Evolutionary conservation across 2,329 filamentous ascomycete genomes (phyloP), one percentile per base, ranked within the genome.

Genomic region (Tolypocladium nubicola): DNA sequence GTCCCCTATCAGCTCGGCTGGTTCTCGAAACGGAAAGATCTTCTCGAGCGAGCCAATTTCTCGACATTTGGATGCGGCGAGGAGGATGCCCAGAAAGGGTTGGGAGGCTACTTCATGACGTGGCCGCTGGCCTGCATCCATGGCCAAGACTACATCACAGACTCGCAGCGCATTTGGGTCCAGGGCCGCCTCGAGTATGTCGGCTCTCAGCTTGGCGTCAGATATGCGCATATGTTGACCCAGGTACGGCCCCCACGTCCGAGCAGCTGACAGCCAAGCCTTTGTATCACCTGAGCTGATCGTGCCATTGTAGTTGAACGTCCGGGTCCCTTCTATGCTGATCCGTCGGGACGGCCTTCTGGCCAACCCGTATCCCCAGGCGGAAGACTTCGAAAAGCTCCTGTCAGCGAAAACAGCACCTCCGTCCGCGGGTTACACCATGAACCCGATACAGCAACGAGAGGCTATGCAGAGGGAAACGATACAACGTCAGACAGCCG

Each of bases 1-100:
- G 77, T 85, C n/a, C 83, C 83, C 0, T 86, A 79, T 61, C 77
- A 82, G 64, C 73, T 86, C 2, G 82, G 82, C 45, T 85, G 82
- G 81, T 79, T 81, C 57, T 69, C 76, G 16, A 76, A 74, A 56
- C 70, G 73, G 58, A 72, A 68, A 52, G 71, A 78, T 40, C 65
- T 77, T 16, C 67, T 75, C 13, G 66, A 72, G 47, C 67, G 67
- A 21, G 67, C 70, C 45, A 74, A 74, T 45, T 64, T 80, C 30
- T 73, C 73, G 2, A 70, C 72, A 2, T 82, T 80, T 63, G 75
- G 71, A 1, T 80, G 76, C 61, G 79, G 78, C 23, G 71, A 79
- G 23, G 77, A 82, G 43, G 71, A 77, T 50, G 70, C 69, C 2
- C 73, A 73, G 19, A 84, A 83, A 66, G 78, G 77, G 2, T 68